These are phyloP conservation scores for Stachybotrys echinatus DNA, from an alignment of 2,329 filamentous ascomycete genomes.

Conservation along the genomic window DNA sequence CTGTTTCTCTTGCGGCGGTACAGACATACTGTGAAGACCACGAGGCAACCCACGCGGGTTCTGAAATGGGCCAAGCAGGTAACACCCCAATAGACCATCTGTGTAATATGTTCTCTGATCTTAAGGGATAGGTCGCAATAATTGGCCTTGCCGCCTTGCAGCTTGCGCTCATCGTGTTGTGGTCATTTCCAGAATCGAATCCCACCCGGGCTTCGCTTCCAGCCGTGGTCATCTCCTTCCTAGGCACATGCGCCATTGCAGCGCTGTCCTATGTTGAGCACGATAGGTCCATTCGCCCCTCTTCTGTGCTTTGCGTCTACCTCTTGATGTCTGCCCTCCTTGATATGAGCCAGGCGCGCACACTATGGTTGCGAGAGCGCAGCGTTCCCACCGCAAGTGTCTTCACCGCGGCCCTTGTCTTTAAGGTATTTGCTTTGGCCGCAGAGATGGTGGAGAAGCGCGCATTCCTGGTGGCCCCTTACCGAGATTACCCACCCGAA, in stretches of 20 bases:
- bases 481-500: slow-evolving; percentile 16
- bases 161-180: neutral
- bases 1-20: neutral
- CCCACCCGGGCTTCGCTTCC: neutral
- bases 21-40: neutral
- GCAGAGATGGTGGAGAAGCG: neutral
- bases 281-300: slow-evolving; percentile 29
- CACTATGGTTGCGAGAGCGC: slow-evolving; percentile 21
- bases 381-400: slow-evolving; percentile 11
- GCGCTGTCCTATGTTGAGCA: slow-evolving; percentile 12
- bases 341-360: slow-evolving; percentile 32
- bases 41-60: neutral
- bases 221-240: neutral
- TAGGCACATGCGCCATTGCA: neutral
- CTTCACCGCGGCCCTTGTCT: slow-evolving; percentile 20
- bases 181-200: neutral
- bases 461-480: slow-evolving; percentile 16
- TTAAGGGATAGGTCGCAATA: neutral
- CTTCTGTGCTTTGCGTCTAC: slow-evolving; percentile 31
- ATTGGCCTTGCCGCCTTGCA: neutral
- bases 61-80: neutral
- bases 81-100: no score
- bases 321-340: slow-evolving; percentile 33
- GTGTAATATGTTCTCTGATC: no score
- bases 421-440: slow-evolving; percentile 16